Evolutionary conservation across 148 eudicot genomes (phyloP), one percentile per base, ranked within the genome.

Genomic region (Rhododendron williamsianum): DNA sequence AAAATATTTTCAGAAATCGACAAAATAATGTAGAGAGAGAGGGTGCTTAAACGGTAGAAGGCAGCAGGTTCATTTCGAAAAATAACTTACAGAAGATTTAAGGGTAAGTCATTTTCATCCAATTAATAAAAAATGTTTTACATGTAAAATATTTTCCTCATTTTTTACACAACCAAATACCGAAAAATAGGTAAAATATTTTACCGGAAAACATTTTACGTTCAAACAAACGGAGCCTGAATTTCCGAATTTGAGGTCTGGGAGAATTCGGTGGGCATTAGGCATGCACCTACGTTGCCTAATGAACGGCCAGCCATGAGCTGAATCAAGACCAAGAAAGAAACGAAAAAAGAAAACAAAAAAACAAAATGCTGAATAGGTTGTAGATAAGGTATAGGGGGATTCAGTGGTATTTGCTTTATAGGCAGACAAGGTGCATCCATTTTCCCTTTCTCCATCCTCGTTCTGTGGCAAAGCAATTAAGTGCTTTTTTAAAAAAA

Each of bases 401-500:
- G 51, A 82, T 65, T 49, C 72, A 77, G 76, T 87, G 87, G 86
- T 45, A 45, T 54, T 30, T 80, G 86, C 84, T 78, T 85, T 83
- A 72, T 46, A 86, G 86, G 84, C 86, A 86, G 88, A 88, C 90
- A 88, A 86, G 35, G 81, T 43, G 90, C 88, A 88, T 88, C 90
- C 81, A 30, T 30, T 36, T 81, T 86, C 73, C 78, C 27, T 77
- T 83, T 72, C 30, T 69, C 76, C 63, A 78, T 72, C 82, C 82
- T 67, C n/a, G 38, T 82, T 85, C 58, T 88, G 80, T 84, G 86
- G 83, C 86, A 85, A 65, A 77, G n/a, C 58, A 73, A 69, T 72
- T 27, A 45, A 84, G 63, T 80, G 54, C 30, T 46, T 69, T 33
- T 35, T 51, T 1, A 33, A 33, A 6, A 27, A 41, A 41, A 5